A percentile compares a stretch with the other conserved stretches of the same genome.
Conservation (phyloP, 208 protist species). For the Lotmaria passim region DNA sequence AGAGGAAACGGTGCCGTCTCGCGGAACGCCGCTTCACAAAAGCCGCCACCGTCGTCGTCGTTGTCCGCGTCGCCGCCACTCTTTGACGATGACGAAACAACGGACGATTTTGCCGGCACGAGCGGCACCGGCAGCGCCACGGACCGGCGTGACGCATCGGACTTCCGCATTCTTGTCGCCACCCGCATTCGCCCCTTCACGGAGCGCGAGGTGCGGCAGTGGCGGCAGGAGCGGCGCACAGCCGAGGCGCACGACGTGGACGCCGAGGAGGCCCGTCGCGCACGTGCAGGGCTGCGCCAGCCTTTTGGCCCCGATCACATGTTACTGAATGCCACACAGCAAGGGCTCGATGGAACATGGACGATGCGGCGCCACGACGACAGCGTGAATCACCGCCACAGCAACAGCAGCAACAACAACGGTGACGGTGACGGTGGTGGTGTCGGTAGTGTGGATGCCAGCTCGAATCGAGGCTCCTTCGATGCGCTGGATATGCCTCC, state of each 20-base stretch:
- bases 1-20: neutral
- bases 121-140: neutral
- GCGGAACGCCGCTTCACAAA: neutral
- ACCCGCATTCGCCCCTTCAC: constrained; percentile 69
- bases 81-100: neutral
- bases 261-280: constrained; percentile 15
- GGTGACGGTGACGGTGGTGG: constrained; percentile 3
- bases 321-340: constrained; percentile 10
- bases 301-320: constrained; percentile 45
- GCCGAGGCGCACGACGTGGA: neutral
- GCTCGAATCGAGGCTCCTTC: neutral
- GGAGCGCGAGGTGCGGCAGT: constrained; percentile 40
- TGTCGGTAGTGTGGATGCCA: too few species aligned
- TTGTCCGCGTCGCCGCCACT: too few species aligned
- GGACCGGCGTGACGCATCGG: constrained; percentile 5
- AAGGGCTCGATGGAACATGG: neutral
- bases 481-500: constrained; percentile 20
- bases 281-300: constrained; percentile 32
- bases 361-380: constrained; percentile 4
- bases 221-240: constrained; percentile 29
- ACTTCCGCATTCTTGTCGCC: constrained; percentile 64
- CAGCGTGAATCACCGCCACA: too few species aligned
- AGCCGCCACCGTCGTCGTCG: too few species aligned
- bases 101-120: neutral
- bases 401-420: too few species aligned